A percentile compares a stretch with the other conserved stretches of the same genome.
phyloP scores from a whole-genome alignment of 139 green algal species.

The Chlamydomonas asymmetrica region DNA sequence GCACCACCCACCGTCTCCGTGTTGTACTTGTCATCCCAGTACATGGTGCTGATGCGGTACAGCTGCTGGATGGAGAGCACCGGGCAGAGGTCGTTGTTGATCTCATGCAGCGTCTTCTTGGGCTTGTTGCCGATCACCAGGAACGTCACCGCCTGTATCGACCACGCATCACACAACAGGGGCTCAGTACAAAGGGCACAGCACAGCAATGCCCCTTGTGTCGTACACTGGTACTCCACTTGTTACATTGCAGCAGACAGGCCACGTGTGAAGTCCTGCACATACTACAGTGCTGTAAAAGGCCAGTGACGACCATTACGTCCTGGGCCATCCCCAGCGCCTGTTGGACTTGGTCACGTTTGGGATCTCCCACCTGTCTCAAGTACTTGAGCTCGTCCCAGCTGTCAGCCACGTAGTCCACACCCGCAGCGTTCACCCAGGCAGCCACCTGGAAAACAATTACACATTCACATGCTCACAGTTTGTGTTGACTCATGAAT shows the following conservation, averaged over 20 bases:
- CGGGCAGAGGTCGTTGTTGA: slow-evolving; percentile 95
- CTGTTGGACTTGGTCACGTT: no score
- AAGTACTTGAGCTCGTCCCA: slow-evolving; percentile 97
- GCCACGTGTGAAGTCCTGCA: no score
- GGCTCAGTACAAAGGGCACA: no score
- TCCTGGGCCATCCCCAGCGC: no score
- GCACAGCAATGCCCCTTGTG: no score
- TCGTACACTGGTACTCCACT: neutral
- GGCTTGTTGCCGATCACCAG: slow-evolving; percentile 97
- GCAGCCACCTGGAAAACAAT: slow-evolving; percentile 71
- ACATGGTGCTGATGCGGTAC: slow-evolving; percentile 99
- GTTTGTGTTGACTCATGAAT: neutral
- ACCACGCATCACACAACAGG: no score
- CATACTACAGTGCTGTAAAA: no score
- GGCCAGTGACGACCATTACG: no score
- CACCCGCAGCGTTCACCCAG: slow-evolving; percentile 83
- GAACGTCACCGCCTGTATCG: slow-evolving; percentile 87
- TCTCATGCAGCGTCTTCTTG: slow-evolving; percentile 95
- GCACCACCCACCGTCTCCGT: slow-evolving; percentile 90
- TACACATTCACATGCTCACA: neutral
- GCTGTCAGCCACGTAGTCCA: slow-evolving; percentile 79
- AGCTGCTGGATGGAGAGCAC: slow-evolving; percentile 95
- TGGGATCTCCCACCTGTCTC: no score
- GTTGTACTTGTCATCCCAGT: slow-evolving; percentile 96
- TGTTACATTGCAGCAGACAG: neutral